phyloP scores from a whole-genome alignment of 2,329 filamentous ascomycete genomes.

The Colletotrichum phormii region DNA sequence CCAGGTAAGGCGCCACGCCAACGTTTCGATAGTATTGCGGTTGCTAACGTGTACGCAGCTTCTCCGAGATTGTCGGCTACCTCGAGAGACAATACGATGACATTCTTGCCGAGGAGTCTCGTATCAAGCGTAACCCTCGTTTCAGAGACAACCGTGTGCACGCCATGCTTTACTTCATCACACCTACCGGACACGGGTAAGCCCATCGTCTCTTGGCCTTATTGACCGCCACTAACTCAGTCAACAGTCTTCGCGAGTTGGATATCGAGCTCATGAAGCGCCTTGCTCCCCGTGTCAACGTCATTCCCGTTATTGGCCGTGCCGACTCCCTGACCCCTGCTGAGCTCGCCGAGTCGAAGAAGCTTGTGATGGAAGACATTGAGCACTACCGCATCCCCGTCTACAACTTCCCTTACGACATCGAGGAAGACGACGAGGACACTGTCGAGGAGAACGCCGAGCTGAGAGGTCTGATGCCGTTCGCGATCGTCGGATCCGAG shows the following conservation, averaged over 20 bases:
- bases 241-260: constrained; percentile 87
- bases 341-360: constrained; percentile 98
- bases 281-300: constrained; percentile 96
- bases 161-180: constrained; percentile 99
- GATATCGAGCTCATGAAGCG: constrained; percentile 99
- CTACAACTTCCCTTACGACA: constrained; percentile 99
- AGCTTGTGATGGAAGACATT: constrained; percentile 99
- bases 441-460: constrained; percentile 99
- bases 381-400: constrained; percentile 99
- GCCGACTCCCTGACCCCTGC: constrained; percentile 96
- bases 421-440: constrained; percentile 99
- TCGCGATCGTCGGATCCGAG: constrained; percentile 98
- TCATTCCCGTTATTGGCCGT: constrained; percentile 98
- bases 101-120: constrained; percentile 98
- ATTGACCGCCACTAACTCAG: constrained; percentile 21
- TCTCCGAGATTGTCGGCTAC: constrained; percentile 97
- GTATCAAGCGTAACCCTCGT: constrained; percentile 99
- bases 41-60: constrained; percentile 65
- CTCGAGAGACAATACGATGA: constrained; percentile 99
- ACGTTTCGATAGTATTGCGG: too few species aligned
- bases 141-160: constrained; percentile 99
- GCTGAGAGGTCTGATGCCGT: constrained; percentile 96
- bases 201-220: constrained; percentile 40
- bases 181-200: constrained; percentile 94
- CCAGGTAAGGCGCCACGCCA: constrained; percentile 71